phyloP scores from a whole-genome alignment of 352 stramenopile species.

The Phytophthora aleatoria region DNA sequence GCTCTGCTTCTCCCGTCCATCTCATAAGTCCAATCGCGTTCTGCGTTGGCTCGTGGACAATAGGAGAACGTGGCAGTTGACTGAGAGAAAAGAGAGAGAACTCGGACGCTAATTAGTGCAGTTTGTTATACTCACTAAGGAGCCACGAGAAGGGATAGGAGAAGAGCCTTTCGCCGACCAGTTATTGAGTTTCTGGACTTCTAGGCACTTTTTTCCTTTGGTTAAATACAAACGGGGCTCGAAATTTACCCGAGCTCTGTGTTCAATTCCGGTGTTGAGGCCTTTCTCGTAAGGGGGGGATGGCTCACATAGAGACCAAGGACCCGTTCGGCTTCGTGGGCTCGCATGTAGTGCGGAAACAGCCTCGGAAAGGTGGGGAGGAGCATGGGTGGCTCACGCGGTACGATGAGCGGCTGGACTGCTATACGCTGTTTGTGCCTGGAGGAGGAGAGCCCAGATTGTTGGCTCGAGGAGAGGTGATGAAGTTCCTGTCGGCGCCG shows the following conservation, averaged over 20 bases:
- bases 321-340: conserved; percentile 75
- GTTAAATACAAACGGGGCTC: conserved; percentile 21
- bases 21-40: conserved; percentile 22
- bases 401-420: conserved; percentile 64
- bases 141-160: conserved; percentile 7
- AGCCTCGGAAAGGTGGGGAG: conserved; percentile 24
- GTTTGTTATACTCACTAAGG: conserved; percentile 9
- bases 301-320: conserved; percentile 50
- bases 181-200: conserved; percentile 11
- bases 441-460: conserved; percentile 32
- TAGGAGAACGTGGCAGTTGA: conserved; percentile 22
- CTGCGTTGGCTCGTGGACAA: conserved; percentile 19
- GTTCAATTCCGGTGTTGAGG: conserved; percentile 6
- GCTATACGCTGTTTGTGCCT: conserved; percentile 72
- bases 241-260: conserved; percentile 14
- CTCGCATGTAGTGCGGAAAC: conserved; percentile 50
- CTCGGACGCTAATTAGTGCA: conserved; percentile 19
- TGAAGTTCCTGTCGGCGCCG: conserved; percentile 63
- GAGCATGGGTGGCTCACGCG: conserved; percentile 75
- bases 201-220: background rate
- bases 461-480: conserved; percentile 58
- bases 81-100: conserved; percentile 4
- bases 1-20: conserved; percentile 17
- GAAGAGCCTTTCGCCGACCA: background rate
- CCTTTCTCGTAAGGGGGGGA: conserved; percentile 17